Evolutionary conservation across 306 rosid species (phyloP), one percentile per base, ranked within the genome.

Genomic region (Comarum palustre): DNA sequence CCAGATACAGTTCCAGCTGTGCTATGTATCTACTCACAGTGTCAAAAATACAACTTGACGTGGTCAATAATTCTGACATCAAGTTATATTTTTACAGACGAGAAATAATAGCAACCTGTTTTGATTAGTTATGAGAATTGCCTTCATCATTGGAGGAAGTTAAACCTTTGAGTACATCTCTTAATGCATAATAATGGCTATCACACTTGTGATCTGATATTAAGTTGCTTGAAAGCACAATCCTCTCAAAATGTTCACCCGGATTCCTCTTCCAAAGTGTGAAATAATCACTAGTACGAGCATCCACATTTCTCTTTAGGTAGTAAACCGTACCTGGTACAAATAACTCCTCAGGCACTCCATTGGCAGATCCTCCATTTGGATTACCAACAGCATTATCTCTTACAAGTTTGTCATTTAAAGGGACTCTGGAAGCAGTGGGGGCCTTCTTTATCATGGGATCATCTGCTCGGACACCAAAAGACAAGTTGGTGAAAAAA

Each of bases 141-240:
- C 69, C 81, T 85, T 93, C 92, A 73, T 89, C 78, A 0, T 77
- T 78, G 13, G 73, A 5, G 71, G 88, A 83, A 0, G 97, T 96
- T 54, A 90, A 46, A 71, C 87, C 93, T 81, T 94, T 90, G 41
- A 94, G 96, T 38, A 91, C 96, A 78, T 94, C 96, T 85, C 99
- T 88, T 72, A 91, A 84, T 46, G 99, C 99, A 80, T 84, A 78
- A 67, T 77, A 84, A 84, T 91, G 96, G 83, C 84, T 91, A 61
- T 89, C 97, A 77, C 97, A 89, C 84, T 61, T 89, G 79, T 94
- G 99, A 75, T 88, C 95, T 43, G 99, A 86, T 77, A 94, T 79
- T 75, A 88, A 76, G 86, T 89, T 91, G 77, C 84, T 87, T 5
- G 95, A 84, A 24, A 94, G 90, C 72, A 91, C 81, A 83, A 91